phyloP scores from a whole-genome alignment of 2,329 filamentous ascomycete species.

The Achaetomium macrosporum region DNA sequence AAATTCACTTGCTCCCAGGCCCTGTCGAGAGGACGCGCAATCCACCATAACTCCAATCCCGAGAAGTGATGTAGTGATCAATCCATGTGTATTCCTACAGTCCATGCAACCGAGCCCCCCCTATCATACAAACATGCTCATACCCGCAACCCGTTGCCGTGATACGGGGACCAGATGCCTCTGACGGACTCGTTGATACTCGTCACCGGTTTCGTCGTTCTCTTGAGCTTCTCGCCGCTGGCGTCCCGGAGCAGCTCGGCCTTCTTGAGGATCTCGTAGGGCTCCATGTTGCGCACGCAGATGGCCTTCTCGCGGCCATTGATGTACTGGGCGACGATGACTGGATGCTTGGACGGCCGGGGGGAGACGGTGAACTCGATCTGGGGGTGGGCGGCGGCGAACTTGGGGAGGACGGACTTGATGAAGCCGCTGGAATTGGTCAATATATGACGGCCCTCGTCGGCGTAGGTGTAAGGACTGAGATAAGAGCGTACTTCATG shows the following conservation, averaged over 20 bases:
- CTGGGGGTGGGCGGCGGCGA: slow-evolving; percentile 75
- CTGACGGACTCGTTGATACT: slow-evolving; percentile 62
- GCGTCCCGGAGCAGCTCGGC: slow-evolving; percentile 65
- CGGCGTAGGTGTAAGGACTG: background rate
- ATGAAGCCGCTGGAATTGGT: slow-evolving; percentile 65
- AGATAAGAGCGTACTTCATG: slow-evolving; percentile 68
- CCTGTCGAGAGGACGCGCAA: background rate
- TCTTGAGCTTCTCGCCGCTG: slow-evolving; percentile 67
- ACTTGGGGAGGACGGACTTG: slow-evolving; percentile 65
- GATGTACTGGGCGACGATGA: slow-evolving; percentile 86
- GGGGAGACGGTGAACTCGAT: slow-evolving; percentile 91
- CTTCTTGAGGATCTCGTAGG: slow-evolving; percentile 76
- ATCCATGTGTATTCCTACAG: slow-evolving; percentile 11
- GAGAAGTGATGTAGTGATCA: background rate
- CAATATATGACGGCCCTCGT: background rate
- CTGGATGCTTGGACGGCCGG: slow-evolving; percentile 80
- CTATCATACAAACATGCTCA: slow-evolving; percentile 28
- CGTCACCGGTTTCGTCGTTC: slow-evolving; percentile 56
- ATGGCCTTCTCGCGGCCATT: slow-evolving; percentile 82
- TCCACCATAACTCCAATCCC: slow-evolving; percentile 1
- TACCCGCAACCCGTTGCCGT: slow-evolving; percentile 52
- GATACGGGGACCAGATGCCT: slow-evolving; percentile 66
- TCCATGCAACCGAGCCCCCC: background rate
- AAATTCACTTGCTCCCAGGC: background rate
- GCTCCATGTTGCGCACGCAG: slow-evolving; percentile 81